These are phyloP conservation scores for Populus pruinosa DNA, from an alignment of 345 rosid genomes.

Conservation along the genomic window DNA sequence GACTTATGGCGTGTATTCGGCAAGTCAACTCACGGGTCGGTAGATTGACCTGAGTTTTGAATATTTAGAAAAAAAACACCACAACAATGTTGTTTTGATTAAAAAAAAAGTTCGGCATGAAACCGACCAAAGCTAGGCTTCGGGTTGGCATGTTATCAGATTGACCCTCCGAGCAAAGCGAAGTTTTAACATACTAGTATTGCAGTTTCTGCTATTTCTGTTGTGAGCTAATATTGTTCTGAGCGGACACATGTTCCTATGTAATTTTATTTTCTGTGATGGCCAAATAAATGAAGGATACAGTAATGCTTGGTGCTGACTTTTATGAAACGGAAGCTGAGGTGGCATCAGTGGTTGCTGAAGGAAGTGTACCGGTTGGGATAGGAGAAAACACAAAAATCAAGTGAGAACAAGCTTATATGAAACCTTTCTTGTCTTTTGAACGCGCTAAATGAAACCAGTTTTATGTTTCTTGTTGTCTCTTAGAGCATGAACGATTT, in stretches of 20 bases:
- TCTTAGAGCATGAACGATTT: background rate
- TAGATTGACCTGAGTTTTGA: too few species aligned
- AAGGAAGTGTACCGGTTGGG: conserved; percentile 70
- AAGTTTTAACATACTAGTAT: background rate
- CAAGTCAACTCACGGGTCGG: too few species aligned
- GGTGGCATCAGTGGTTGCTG: conserved; percentile 53
- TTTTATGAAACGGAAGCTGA: conserved; percentile 81
- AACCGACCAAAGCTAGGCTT: too few species aligned
- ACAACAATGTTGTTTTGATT: too few species aligned
- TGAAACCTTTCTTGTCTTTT: background rate
- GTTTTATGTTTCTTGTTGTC: background rate
- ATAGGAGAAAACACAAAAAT: conserved; percentile 84
- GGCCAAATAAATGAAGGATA: conserved; percentile 49
- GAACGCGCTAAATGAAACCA: background rate
- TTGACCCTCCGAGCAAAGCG: too few species aligned
- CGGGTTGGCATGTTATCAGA: too few species aligned
- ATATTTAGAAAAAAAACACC: too few species aligned
- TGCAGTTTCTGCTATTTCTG: background rate
- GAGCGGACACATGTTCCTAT: background rate
- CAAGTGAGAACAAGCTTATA: conserved; percentile 35
- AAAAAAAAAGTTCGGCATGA: too few species aligned
- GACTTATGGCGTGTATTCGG: too few species aligned
- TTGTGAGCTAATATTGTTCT: background rate
- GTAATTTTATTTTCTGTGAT: background rate
- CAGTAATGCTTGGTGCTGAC: conserved; percentile 92